Evolutionary conservation across 192 early-diverging fungal species (phyloP).

Genomic region (Backusella liffmaniae): DNA sequence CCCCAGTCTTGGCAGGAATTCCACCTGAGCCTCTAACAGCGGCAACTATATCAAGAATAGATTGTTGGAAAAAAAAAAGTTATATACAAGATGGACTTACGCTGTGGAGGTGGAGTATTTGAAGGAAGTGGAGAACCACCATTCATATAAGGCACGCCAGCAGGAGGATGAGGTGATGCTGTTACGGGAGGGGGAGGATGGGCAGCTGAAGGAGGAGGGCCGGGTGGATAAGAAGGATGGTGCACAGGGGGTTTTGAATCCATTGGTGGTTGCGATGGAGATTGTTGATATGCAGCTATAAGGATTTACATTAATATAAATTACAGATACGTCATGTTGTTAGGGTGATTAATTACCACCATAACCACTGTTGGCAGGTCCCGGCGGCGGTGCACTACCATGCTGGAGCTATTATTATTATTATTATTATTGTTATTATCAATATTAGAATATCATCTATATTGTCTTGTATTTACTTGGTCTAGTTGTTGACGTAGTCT

Average conservation of each 20-base stretch:
- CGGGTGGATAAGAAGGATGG: slow-evolving; percentile 13
- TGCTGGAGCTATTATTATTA: slow-evolving; percentile 26
- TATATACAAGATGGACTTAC: not conserved
- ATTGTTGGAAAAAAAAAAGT: not conserved
- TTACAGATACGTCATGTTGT: not conserved
- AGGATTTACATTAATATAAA: not conserved
- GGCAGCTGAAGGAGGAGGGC: not conserved
- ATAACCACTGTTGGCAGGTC: slow-evolving; percentile 5
- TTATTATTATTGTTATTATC: too few species aligned
- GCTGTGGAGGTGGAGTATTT: slow-evolving; percentile 16
- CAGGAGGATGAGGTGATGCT: slow-evolving; percentile 14
- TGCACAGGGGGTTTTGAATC: slow-evolving; percentile 13
- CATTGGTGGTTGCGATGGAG: slow-evolving; percentile 27
- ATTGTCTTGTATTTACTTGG: slow-evolving; percentile 29
- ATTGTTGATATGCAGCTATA: slow-evolving; percentile 13
- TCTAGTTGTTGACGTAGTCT: slow-evolving; percentile 85
- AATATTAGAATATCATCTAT: not conserved
- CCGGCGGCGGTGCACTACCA: slow-evolving; percentile 9
- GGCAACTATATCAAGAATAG: not conserved
- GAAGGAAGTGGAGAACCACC: slow-evolving; percentile 15
- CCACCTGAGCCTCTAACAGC: slow-evolving; percentile 6
- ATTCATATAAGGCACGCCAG: slow-evolving; percentile 16
- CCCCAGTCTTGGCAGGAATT: slow-evolving; percentile 18
- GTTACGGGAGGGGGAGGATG: slow-evolving; percentile 5
- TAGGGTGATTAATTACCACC: not conserved